Conservation (phyloP, 2,329 filamentous ascomycete species). For the Cladobotryum protrusum region DNA sequence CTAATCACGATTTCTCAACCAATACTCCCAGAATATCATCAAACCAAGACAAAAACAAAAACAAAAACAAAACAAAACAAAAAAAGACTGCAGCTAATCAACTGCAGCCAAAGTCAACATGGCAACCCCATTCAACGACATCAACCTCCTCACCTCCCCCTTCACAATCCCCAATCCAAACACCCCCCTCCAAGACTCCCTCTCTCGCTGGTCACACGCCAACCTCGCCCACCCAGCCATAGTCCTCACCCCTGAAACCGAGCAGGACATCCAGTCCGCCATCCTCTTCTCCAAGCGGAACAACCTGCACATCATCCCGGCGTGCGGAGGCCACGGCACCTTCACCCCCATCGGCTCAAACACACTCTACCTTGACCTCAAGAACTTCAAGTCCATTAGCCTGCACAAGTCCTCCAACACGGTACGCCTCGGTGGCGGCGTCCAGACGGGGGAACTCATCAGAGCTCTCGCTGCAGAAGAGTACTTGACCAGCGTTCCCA, state of each 20-base stretch:
- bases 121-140: neutral
- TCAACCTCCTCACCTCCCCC: slow-evolving; percentile 7
- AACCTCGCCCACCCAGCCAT: slow-evolving; percentile 21
- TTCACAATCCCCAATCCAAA: slow-evolving; percentile 8
- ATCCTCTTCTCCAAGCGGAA: slow-evolving; percentile 23
- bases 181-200: neutral
- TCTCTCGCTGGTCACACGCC: slow-evolving; percentile 27
- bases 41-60: no score
- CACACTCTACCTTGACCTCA: slow-evolving; percentile 29
- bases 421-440: slow-evolving; percentile 26
- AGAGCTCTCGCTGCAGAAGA: slow-evolving; percentile 18
- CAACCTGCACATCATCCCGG: slow-evolving; percentile 22
- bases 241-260: slow-evolving; percentile 21
- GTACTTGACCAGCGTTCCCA: slow-evolving; percentile 26
- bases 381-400: slow-evolving; percentile 22
- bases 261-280: slow-evolving; percentile 22
- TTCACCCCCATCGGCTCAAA: slow-evolving; percentile 24
- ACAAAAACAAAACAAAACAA: neutral
- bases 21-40: no score
- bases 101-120: neutral
- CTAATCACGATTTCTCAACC: no score
- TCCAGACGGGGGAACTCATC: slow-evolving; percentile 21
- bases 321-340: slow-evolving; percentile 25
- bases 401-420: slow-evolving; percentile 20
- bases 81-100: no score